These are phyloP conservation scores for Tephrocybe sp. DNA, from an alignment of 768 basidiomycete genomes.

Conservation along the genomic window DNA sequence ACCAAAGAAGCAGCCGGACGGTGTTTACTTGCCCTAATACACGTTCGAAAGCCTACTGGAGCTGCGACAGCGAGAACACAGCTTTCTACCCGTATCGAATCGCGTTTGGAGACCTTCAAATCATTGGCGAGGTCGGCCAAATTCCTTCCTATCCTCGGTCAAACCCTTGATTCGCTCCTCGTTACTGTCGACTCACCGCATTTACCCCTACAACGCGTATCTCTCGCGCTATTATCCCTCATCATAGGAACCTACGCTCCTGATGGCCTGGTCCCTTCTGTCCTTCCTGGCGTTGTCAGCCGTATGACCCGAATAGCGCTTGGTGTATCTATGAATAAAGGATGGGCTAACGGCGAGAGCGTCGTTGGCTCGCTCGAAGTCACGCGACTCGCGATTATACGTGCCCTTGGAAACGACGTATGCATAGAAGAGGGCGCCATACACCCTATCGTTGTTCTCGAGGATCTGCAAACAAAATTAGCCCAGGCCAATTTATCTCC, in stretches of 20 bases:
- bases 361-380: constrained; percentile 58
- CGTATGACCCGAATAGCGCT: constrained; percentile 69
- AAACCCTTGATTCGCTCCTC: constrained; percentile 76
- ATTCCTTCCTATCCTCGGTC: constrained; percentile 79
- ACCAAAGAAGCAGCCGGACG: constrained; percentile 70
- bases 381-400: constrained; percentile 52
- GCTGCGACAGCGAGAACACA: constrained; percentile 24
- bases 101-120: constrained; percentile 36
- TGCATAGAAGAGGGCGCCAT: constrained; percentile 63
- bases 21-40: constrained; percentile 66
- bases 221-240: constrained; percentile 54
- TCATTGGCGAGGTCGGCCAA: constrained; percentile 42
- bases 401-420: constrained; percentile 63
- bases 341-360: constrained; percentile 71
- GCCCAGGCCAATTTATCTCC: constrained; percentile 18
- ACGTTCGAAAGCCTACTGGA: constrained; percentile 42
- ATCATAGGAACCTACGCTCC: constrained; percentile 59
- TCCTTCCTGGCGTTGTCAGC: constrained; percentile 85
- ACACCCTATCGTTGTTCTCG: constrained; percentile 52
- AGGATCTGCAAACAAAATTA: constrained; percentile 48
- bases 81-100: constrained; percentile 19
- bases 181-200: constrained; percentile 52
- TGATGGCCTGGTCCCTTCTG: constrained; percentile 51
- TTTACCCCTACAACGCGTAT: constrained; percentile 58
- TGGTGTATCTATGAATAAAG: constrained; percentile 48